These are phyloP conservation scores for Sordariomycetes sp. DNA, from an alignment of 2,329 filamentous ascomycete species.

Conservation along the genomic window DNA sequence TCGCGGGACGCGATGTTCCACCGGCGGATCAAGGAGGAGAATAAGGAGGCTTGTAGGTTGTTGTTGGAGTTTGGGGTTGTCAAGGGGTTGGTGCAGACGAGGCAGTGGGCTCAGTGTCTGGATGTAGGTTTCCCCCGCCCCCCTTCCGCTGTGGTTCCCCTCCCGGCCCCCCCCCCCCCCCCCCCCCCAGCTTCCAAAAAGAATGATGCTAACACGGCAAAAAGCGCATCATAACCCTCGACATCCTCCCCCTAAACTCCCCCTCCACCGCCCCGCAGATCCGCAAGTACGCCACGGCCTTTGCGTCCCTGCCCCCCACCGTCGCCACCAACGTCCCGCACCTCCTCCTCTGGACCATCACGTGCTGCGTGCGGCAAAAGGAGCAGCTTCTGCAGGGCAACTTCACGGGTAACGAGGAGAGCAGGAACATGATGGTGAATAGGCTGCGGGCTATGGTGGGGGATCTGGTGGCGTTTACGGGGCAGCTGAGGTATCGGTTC, in stretches of 20 bases:
- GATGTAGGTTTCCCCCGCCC: constrained; percentile 32
- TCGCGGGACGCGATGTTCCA: constrained; percentile 48
- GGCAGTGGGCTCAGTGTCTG: constrained; percentile 42
- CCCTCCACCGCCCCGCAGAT: constrained; percentile 65
- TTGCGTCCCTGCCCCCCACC: constrained; percentile 63
- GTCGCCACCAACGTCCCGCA: constrained; percentile 85
- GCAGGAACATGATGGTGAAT: constrained; percentile 49
- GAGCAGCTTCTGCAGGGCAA: constrained; percentile 55
- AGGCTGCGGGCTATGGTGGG: constrained; percentile 68
- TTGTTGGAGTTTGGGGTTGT: constrained; percentile 48
- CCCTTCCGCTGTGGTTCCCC: too few relatives aligned
- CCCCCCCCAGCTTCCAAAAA: background rate
- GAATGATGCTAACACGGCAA: background rate
- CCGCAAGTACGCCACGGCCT: constrained; percentile 67
- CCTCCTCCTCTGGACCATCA: constrained; percentile 85
- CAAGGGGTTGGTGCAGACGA: constrained; percentile 39
- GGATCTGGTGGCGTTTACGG: constrained; percentile 88
- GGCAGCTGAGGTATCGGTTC: constrained; percentile 81
- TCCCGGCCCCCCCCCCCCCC: background rate
- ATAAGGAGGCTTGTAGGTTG: constrained; percentile 41
- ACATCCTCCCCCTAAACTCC: constrained; percentile 69
- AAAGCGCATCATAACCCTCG: constrained; percentile 55
- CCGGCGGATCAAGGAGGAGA: constrained; percentile 40
- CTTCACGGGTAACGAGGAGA: constrained; percentile 62
- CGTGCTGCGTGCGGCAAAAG: constrained; percentile 69